Evolutionary conservation across 257 asterid genomes (phyloP).

Genomic region (Solanum ossicruentum): DNA sequence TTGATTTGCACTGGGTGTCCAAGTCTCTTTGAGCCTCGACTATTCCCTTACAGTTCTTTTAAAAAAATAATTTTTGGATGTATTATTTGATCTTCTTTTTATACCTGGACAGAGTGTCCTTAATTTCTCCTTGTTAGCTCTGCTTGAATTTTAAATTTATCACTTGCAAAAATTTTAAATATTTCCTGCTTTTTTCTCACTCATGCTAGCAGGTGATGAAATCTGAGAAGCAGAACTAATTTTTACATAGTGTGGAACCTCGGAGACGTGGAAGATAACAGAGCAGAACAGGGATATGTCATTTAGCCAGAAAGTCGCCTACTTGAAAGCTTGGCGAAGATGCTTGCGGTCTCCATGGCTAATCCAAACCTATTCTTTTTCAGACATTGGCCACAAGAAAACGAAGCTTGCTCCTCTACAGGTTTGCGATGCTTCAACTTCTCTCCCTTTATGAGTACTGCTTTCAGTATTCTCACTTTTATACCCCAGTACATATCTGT

Average conservation of each 20-base stretch:
- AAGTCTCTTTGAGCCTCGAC: too few species aligned
- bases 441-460: not conserved
- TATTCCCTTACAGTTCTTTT: not conserved
- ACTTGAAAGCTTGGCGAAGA: conserved; percentile 12
- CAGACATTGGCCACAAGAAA: conserved; percentile 39
- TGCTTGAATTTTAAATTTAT: not conserved
- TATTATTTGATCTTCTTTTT: not conserved
- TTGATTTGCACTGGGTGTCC: too few species aligned
- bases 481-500: not conserved
- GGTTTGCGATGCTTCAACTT: conserved; percentile 18
- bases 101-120: not conserved
- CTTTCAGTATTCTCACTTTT: not conserved
- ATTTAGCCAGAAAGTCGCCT: conserved; percentile 10
- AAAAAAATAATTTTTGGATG: not conserved
- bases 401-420: conserved; percentile 65
- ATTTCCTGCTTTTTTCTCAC: not conserved
- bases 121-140: not conserved
- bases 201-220: not conserved
- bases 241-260: not conserved
- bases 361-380: conserved; percentile 26
- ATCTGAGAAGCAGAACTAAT: not conserved
- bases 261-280: conserved; percentile 1
- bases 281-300: conserved; percentile 24
- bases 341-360: conserved; percentile 30
- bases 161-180: not conserved